Evolutionary conservation across 768 basidiomycete genomes (phyloP), one percentile per base, ranked within the genome.

Genomic region (Pseudohyphozyma bogoriensis): DNA sequence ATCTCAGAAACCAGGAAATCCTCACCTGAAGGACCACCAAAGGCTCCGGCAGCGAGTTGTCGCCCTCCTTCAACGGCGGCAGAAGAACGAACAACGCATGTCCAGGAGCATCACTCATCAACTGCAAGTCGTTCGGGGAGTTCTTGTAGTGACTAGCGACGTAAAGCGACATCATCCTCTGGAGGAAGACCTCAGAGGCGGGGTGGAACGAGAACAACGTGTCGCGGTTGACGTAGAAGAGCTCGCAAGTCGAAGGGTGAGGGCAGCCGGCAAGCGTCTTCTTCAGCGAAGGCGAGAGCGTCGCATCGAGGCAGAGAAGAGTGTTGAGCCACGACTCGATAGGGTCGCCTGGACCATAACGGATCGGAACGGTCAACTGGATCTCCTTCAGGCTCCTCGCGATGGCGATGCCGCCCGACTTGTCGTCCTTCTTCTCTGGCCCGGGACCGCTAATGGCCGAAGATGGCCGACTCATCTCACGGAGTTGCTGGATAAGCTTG

Each of bases 61-160:
- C 89, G 62, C 92, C 86, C 57, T 91, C 87, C 69, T 86, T 84
- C 51, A 97, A 79, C 0, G 95, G 95, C 0, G 92, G 92, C 2
- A 97, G 78, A 0, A 99, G 81, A 1, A 99, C 95, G 66, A 97
- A 99, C 18, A 99, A 80, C 69, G 92, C 89, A 71, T 97, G 93
- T 1, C 90, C 92, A 0, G 95, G 95, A 1, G 95, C 95, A 69
- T 99, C 95, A 15, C 86, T 88, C 73, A 97, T 82, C 54, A 99
- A 81, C 73, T 97, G 93, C n/a, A 99, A 79, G 72, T 99, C 95
- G 72, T 99, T 97, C 24, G 95, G 95, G 71, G 92, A 89, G 74
- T 97, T 99, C 76, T 99, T 99, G 78, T 99, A 99, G 73, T 99
- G 95, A 53, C 86, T 87, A 1, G 95, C 89, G 54, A 97, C 93